phyloP scores from a whole-genome alignment of 805 yeast genomes.

The Candida boleticola region DNA sequence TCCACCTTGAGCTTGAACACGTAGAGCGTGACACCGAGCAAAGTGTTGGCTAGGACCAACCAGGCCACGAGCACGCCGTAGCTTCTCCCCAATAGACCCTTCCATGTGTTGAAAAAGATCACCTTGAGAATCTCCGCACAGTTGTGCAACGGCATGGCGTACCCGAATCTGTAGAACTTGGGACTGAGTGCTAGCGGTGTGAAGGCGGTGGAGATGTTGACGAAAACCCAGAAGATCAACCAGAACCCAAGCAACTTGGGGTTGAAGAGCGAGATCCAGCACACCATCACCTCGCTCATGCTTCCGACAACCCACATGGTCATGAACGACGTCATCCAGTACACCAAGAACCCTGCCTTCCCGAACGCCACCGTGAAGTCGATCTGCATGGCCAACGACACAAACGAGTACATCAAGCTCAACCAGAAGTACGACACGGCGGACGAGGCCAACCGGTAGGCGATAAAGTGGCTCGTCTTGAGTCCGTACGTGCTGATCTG shows the following conservation, averaged over 20 bases:
- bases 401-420: slow-evolving; percentile 56
- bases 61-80: slow-evolving; percentile 60
- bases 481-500: slow-evolving; percentile 43
- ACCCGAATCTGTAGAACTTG: slow-evolving; percentile 58
- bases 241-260: slow-evolving; percentile 73
- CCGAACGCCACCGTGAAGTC: slow-evolving; percentile 60
- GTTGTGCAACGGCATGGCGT: slow-evolving; percentile 68
- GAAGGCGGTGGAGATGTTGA: slow-evolving; percentile 68
- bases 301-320: slow-evolving; percentile 78
- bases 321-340: slow-evolving; percentile 67
- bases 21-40: not conserved
- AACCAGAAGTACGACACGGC: slow-evolving; percentile 55
- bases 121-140: slow-evolving; percentile 61
- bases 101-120: slow-evolving; percentile 54
- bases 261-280: slow-evolving; percentile 47
- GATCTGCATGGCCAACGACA: slow-evolving; percentile 68
- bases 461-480: slow-evolving; percentile 43
- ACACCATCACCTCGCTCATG: slow-evolving; percentile 63
- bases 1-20: slow-evolving; percentile 37
- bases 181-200: slow-evolving; percentile 60
- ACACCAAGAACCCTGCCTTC: slow-evolving; percentile 66
- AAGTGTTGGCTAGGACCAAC: slow-evolving; percentile 18
- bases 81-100: slow-evolving; percentile 57
- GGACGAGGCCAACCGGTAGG: slow-evolving; percentile 51
- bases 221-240: slow-evolving; percentile 67